Base-by-base conservation (phyloP, 208 protist genomes). In the Trypanosoma rangeli region DNA sequence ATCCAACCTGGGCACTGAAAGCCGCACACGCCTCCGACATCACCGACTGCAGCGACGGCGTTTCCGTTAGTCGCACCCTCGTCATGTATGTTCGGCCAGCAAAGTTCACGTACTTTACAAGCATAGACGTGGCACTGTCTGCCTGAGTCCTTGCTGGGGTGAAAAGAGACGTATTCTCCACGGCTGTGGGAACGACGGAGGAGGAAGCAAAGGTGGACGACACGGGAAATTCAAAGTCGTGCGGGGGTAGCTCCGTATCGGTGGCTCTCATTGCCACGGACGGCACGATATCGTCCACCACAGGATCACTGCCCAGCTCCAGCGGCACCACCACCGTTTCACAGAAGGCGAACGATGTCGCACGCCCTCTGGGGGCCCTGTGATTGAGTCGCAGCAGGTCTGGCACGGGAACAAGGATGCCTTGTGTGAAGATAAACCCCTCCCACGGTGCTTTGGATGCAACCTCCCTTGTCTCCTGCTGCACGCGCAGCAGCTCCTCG, bases 361-460 rank as follows among this genome's bases (percentile, higher is more conserved):
- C 26, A 56, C n/a, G 9, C 15, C 5, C 24, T 12, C 29, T 26
- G 26, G 22, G 44, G 42, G 0, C 16, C 18, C 28, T 18, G 53
- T 8, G 46, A 53, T 86, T 84, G 26, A 73, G 50, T 57, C 73
- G 71, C 53, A 61, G 46, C 63, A 90, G 69, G 52, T 76, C 68
- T 0, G 15, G 20, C 37, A 73, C 26, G 18, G 84, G 73, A 50
- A 86, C 60, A 8, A 89, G 61, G 33, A 75, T 71, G 35, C 75
- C 78, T 24, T 78, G 64, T 20, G 78, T 22, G 35, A 89, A 73
- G 13, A 80, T 70, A 65, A 85, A 82, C 42, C 73, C 68, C 26
- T 65, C n/a, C 56, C 52, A 65, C 28, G 33, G 20, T 42, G 44
- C 31, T 9, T 65, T 52, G 5, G 31, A 42, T 13, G 24, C 29